Evolutionary conservation across 805 yeast genomes (phyloP).

Genomic region (Candida koratica): DNA sequence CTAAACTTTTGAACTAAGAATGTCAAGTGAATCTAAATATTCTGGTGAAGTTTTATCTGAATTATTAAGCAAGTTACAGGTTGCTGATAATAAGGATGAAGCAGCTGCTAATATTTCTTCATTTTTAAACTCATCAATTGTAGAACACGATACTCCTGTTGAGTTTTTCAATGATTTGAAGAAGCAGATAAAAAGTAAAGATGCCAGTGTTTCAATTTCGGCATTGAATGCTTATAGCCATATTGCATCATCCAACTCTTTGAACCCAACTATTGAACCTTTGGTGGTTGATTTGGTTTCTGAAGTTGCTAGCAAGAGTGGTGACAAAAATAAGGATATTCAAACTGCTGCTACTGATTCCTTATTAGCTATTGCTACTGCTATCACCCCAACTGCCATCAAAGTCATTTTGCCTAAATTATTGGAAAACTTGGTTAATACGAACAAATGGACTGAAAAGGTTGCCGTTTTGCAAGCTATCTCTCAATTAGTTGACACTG

Average conservation of each 20-base stretch:
- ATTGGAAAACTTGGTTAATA: constrained; percentile 58
- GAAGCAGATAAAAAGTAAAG: constrained; percentile 74
- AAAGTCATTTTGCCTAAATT: constrained; percentile 85
- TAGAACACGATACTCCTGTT: constrained; percentile 96
- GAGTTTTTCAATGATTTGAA: constrained; percentile 77
- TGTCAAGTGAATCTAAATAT: constrained; percentile 58
- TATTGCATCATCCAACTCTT: constrained; percentile 74
- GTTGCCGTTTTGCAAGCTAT: constrained; percentile 82
- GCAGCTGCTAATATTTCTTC: constrained; percentile 89
- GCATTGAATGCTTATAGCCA: constrained; percentile 81
- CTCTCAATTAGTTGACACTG: constrained; percentile 84
- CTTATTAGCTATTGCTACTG: constrained; percentile 68
- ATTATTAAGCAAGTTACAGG: constrained; percentile 86
- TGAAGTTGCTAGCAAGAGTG: constrained; percentile 70
- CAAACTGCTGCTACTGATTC: constrained; percentile 74
- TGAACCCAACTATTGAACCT: constrained; percentile 95
- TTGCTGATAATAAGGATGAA: constrained; percentile 84
- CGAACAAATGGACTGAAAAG: constrained; percentile 98
- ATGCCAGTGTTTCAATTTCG: constrained; percentile 56
- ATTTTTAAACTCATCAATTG: constrained; percentile 93
- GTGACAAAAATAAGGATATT: constrained; percentile 82
- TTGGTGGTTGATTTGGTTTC: constrained; percentile 75
- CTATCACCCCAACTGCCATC: constrained; percentile 90
- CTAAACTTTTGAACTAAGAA: too few relatives aligned
- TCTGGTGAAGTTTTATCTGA: constrained; percentile 83